Percentiles rank a stretch among this genome's conserved stretches.
These are phyloP conservation scores for Neonectria faginata DNA, from an alignment of 2,329 filamentous ascomycete genomes.

Conservation along the genomic window DNA sequence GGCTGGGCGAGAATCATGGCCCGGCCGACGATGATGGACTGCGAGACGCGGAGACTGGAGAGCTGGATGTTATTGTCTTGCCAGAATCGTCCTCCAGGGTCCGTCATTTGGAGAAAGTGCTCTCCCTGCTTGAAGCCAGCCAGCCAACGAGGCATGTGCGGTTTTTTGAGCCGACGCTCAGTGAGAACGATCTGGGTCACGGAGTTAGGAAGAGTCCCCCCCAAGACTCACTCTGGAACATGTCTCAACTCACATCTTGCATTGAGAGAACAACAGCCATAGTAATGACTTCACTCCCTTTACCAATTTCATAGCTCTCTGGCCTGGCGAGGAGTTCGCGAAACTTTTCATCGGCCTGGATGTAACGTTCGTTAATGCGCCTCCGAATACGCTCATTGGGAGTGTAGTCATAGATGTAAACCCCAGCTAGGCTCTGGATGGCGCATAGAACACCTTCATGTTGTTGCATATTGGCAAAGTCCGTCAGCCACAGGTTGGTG, in stretches of 20 bases:
- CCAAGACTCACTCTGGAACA: background rate
- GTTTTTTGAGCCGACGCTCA: conserved; percentile 51
- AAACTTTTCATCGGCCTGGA: conserved; percentile 48
- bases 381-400: conserved; percentile 48
- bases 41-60: conserved; percentile 50
- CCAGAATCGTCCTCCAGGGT: conserved; percentile 54
- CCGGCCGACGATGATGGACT: conserved; percentile 55
- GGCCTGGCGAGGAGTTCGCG: conserved; percentile 45
- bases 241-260: conserved; percentile 51
- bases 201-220: background rate
- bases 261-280: conserved; percentile 54
- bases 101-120: conserved; percentile 50
- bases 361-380: conserved; percentile 51
- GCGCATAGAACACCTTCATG: conserved; percentile 51
- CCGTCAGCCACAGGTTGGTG: conserved; percentile 55
- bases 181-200: conserved; percentile 50
- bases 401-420: conserved; percentile 57
- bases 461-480: conserved; percentile 55
- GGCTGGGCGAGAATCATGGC: conserved; percentile 55
- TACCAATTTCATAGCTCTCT: conserved; percentile 31
- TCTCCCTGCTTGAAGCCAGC: conserved; percentile 53
- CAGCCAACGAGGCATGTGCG: conserved; percentile 52
- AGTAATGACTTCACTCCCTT: conserved; percentile 52
- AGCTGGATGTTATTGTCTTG: conserved; percentile 50
- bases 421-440: conserved; percentile 55